phyloP scores from a whole-genome alignment of 257 asterid genomes.

The Solanum sejunctum region DNA sequence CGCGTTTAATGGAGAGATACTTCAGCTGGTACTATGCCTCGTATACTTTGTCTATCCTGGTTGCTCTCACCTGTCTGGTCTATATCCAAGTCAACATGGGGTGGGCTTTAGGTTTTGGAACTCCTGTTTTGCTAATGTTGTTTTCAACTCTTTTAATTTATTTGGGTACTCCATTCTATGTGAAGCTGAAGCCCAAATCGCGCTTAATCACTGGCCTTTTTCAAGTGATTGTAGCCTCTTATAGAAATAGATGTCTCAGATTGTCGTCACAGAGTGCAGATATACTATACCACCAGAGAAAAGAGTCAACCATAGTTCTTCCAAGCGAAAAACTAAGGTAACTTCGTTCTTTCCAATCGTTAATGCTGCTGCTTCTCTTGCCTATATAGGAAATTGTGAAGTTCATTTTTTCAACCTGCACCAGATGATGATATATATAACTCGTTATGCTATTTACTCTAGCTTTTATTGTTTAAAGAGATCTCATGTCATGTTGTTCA shows the following conservation, averaged over 20 bases:
- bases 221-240: constrained; percentile 52
- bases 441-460: background rate
- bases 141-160: constrained; percentile 25
- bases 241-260: constrained; percentile 24
- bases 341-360: background rate
- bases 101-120: constrained; percentile 65
- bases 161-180: constrained; percentile 40
- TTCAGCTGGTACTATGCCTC: constrained; percentile 63
- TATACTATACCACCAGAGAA: constrained; percentile 20
- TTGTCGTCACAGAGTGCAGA: background rate
- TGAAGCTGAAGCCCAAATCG: constrained; percentile 26
- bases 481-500: background rate
- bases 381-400: background rate
- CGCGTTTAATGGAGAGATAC: constrained; percentile 22
- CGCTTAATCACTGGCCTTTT: constrained; percentile 30
- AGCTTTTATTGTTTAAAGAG: background rate
- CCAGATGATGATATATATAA: background rate
- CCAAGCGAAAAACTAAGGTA: constrained; percentile 57
- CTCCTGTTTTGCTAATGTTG: constrained; percentile 35
- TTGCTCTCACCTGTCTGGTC: constrained; percentile 46
- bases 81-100: constrained; percentile 67
- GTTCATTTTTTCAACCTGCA: background rate
- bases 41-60: constrained; percentile 19
- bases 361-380: background rate
- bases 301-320: constrained; percentile 15